phyloP scores from a whole-genome alignment of 2,329 filamentous ascomycete species.

The Penicillium sp. region DNA sequence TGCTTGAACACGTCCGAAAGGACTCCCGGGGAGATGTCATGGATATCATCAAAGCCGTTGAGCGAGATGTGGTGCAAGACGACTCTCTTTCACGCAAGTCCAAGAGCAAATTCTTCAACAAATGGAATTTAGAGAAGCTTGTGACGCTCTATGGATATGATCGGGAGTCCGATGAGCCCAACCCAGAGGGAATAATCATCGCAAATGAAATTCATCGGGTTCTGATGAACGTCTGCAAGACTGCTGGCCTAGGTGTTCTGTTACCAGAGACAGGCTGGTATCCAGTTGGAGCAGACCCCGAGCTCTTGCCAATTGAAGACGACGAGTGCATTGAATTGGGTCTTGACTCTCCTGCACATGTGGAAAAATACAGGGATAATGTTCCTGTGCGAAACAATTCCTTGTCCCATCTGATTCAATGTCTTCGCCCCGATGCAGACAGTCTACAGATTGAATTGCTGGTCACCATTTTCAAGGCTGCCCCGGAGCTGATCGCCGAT shows the following conservation, averaged over 20 bases:
- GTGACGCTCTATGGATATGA: slow-evolving; percentile 61
- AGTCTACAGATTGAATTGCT: slow-evolving; percentile 75
- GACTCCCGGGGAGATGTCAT: slow-evolving; percentile 70
- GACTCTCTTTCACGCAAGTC: slow-evolving; percentile 63
- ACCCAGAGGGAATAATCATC: slow-evolving; percentile 47
- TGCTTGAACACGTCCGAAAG: slow-evolving; percentile 70
- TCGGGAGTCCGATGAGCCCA: slow-evolving; percentile 42
- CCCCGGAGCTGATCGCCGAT: slow-evolving; percentile 79
- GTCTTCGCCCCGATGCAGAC: slow-evolving; percentile 75
- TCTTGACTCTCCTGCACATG: slow-evolving; percentile 64
- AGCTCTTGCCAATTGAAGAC: slow-evolving; percentile 44
- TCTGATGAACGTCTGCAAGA: slow-evolving; percentile 68
- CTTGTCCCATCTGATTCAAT: slow-evolving; percentile 71
- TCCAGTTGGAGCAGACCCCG: slow-evolving; percentile 60
- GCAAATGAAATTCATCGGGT: slow-evolving; percentile 68
- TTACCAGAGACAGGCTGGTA: slow-evolving; percentile 79
- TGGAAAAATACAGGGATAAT: slow-evolving; percentile 59
- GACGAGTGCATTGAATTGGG: slow-evolving; percentile 55
- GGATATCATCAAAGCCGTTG: slow-evolving; percentile 68
- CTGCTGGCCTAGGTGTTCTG: slow-evolving; percentile 64
- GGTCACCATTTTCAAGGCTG: slow-evolving; percentile 69
- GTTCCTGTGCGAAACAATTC: slow-evolving; percentile 73
- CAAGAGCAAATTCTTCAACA: slow-evolving; percentile 71
- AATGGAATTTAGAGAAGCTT: slow-evolving; percentile 65
- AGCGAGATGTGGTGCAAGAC: slow-evolving; percentile 67